Conservation (phyloP, 1,284 basidiomycete species). For the Sanghuangporus weigelae region DNA sequence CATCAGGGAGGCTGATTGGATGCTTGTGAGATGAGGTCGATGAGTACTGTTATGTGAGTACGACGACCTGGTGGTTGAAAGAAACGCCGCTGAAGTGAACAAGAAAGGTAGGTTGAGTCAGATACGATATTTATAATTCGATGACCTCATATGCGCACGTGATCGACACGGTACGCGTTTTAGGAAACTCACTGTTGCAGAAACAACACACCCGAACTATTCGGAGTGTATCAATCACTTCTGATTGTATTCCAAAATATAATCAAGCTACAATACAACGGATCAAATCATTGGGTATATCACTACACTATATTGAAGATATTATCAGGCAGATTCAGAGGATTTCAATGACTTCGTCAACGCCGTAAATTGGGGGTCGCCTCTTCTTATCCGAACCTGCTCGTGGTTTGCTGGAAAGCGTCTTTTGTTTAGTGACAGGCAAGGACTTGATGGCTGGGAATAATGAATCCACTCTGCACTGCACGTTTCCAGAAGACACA, state of each 20-base stretch:
- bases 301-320: not conserved
- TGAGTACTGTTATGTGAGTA: not conserved
- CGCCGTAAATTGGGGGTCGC: not conserved
- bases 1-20: not conserved
- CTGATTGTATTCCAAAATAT: not conserved
- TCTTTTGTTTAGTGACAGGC: not conserved
- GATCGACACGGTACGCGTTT: not conserved
- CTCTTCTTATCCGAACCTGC: not conserved
- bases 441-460: not conserved
- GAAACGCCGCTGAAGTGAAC: not conserved
- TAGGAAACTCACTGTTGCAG: not conserved
- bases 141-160: not conserved
- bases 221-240: not conserved
- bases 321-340: not conserved
- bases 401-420: not conserved
- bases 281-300: not conserved
- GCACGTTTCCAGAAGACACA: not conserved
- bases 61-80: not conserved
- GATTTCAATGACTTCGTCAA: slow-evolving; percentile 1
- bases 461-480: not conserved
- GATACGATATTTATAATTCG: not conserved
- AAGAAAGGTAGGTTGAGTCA: not conserved
- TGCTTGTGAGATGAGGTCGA: too few relatives aligned
- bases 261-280: not conserved
- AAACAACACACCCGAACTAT: not conserved